A percentile compares a stretch with the other conserved stretches of the same genome.
Conservation (phyloP, 495 filamentous ascomycete species). For the Bathelium albidoporum region DNA sequence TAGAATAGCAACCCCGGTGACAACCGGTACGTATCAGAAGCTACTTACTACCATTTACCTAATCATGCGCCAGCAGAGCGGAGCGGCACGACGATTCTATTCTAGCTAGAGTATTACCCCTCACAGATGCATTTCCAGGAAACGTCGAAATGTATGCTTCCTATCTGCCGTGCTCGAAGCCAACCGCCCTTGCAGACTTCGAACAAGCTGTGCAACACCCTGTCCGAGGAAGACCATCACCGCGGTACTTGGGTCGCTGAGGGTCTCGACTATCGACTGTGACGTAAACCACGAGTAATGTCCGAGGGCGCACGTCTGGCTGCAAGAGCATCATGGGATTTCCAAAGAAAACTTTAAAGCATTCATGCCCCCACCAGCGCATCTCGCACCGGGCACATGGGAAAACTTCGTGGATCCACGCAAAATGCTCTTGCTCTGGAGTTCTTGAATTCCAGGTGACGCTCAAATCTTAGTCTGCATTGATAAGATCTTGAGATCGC, state of each 20-base stretch:
- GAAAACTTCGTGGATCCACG: too few relatives aligned
- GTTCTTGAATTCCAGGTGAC: too few relatives aligned
- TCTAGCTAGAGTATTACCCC: background rate
- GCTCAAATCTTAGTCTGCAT: too few relatives aligned
- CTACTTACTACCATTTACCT: background rate
- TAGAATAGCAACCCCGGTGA: background rate
- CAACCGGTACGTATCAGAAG: background rate
- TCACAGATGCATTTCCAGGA: background rate
- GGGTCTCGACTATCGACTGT: background rate
- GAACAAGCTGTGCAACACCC: background rate
- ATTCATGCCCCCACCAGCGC: too few relatives aligned
- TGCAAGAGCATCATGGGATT: too few relatives aligned
- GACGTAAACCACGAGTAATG: too few relatives aligned
- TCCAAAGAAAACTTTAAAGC: background rate
- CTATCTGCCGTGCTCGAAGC: background rate
- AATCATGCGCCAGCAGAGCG: background rate
- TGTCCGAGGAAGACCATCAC: background rate
- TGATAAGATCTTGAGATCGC: too few relatives aligned
- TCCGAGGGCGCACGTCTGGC: too few relatives aligned
- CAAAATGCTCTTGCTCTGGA: too few relatives aligned
- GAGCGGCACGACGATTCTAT: background rate
- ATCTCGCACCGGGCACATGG: too few relatives aligned
- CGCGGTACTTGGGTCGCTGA: background rate
- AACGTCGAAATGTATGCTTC: background rate
- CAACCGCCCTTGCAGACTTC: background rate